Evolutionary conservation across 2,329 filamentous ascomycete species (phyloP).

Genomic region (Byssothecium circinans): DNA sequence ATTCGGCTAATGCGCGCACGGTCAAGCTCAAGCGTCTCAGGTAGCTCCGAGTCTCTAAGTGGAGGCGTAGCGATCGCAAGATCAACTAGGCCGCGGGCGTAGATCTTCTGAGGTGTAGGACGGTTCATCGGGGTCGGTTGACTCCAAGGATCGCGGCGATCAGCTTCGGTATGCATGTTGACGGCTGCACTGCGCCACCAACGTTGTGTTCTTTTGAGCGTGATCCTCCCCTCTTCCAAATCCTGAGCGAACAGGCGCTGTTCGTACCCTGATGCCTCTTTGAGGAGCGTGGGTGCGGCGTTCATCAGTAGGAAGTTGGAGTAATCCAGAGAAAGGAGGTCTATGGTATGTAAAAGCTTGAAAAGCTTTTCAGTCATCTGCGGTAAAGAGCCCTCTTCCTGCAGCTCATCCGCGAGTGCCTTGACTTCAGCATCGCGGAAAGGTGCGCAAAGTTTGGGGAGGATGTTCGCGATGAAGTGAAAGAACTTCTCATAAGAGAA

Average conservation of each 20-base stretch:
- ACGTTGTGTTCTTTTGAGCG: conserved; percentile 61
- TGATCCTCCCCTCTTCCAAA: conserved; percentile 58
- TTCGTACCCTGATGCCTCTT: conserved; percentile 73
- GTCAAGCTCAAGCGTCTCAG: conserved; percentile 75
- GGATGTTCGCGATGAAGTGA: conserved; percentile 69
- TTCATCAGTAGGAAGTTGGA: conserved; percentile 78
- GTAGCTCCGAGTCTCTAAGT: conserved; percentile 58
- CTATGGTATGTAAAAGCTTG: conserved; percentile 73
- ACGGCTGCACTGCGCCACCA: conserved; percentile 68
- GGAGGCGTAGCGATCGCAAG: conserved; percentile 69
- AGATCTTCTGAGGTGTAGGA: conserved; percentile 69
- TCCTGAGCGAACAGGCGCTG: conserved; percentile 70
- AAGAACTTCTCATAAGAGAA: conserved; percentile 86
- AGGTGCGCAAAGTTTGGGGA: conserved; percentile 79
- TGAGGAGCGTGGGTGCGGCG: conserved; percentile 70
- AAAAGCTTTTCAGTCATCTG: conserved; percentile 76
- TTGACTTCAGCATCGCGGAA: conserved; percentile 78
- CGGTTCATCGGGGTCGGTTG: conserved; percentile 58
- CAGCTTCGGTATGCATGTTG: conserved; percentile 67
- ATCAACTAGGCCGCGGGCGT: conserved; percentile 74
- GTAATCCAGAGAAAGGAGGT: conserved; percentile 77
- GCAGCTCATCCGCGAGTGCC: conserved; percentile 63
- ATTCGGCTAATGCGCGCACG: conserved; percentile 62
- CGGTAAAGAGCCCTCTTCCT: conserved; percentile 51
- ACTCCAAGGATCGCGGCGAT: conserved; percentile 68